Percentiles rank a stretch among this genome's conserved stretches.
phyloP scores from a whole-genome alignment of 2,329 filamentous ascomycete genomes.

The Cladosporium oxysporum region DNA sequence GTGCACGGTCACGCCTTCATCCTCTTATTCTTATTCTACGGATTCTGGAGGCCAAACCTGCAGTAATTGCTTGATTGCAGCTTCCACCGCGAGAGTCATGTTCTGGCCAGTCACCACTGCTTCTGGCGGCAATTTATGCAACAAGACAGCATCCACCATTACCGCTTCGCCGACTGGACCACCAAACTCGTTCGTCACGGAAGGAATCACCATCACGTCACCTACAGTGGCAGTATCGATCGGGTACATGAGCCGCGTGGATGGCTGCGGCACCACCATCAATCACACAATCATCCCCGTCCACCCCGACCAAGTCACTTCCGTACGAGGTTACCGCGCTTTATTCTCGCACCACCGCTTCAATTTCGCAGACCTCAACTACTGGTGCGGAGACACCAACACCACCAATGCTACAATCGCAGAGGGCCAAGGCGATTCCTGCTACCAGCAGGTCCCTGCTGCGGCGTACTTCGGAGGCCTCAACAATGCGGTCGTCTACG shows the following conservation, averaged over 20 bases:
- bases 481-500: constrained; percentile 17
- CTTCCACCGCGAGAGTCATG: constrained; percentile 22
- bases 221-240: constrained; percentile 27
- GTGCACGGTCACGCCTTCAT: constrained; percentile 21
- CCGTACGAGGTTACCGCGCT: constrained; percentile 26
- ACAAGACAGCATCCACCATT: constrained; percentile 22
- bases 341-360: constrained; percentile 24
- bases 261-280: constrained; percentile 29
- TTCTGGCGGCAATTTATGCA: constrained; percentile 19
- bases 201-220: constrained; percentile 30
- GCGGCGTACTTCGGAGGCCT: constrained; percentile 27
- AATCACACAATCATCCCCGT: constrained; percentile 27
- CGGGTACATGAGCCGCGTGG: constrained; percentile 22
- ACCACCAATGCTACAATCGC: constrained; percentile 24
- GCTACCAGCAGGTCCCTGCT: constrained; percentile 32
- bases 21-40: constrained; percentile 18
- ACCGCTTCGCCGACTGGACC: constrained; percentile 22
- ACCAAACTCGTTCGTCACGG: constrained; percentile 30
- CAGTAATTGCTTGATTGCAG: constrained; percentile 23
- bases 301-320: constrained; percentile 25
- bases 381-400: constrained; percentile 25
- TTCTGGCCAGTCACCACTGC: constrained; percentile 29
- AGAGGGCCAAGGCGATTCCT: constrained; percentile 23
- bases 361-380: constrained; percentile 31
- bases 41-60: constrained; percentile 8